Base-by-base conservation (phyloP, 306 rosid genomes). In the Castanea mollissima region DNA sequence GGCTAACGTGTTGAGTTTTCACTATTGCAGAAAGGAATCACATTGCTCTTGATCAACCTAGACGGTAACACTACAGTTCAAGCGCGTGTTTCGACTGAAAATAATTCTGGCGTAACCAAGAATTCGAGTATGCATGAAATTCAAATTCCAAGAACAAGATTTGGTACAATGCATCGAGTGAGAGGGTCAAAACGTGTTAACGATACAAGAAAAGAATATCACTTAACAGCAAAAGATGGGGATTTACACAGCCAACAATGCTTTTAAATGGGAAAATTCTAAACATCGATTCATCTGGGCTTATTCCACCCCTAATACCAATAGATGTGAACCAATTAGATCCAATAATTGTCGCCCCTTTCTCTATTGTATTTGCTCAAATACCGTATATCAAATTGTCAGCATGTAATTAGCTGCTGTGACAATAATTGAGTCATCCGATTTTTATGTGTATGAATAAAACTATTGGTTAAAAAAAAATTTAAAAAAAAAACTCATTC, bases 281-380 rank as follows among this genome's bases (percentile, higher is more conserved):
- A 68, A 65, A n/a, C 67, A 84, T 93, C 79, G 79, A 90, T 81
- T 77, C 97, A 79, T 82, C 84, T 15, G 98, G 99, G 55, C 81
- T 81, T 19, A 93, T 95, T 57, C 99, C 99, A 75, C 44, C 84
- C 5, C 68, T 92, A 75, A 68, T 89, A 31, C 97, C 99, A 80
- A 29, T 86, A 13, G 63, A 80, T 70, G 91, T 89, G 58, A 80
- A 90, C 69, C 74, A 94, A 18, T 76, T 89, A 55, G 83, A 69
- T 73, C 97, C 94, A 75, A 88, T 91, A 78, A 76, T 35, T 34
- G 91, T 90, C 52, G 85, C 83, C 63, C 98, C 98, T n/a, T 78
- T 84, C 56, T 93, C 99, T 8, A 83, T 95, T 82, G 99, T 93
- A 75, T 93, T 95, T 85, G 90, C 88, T 55, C 96, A 91, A 87